Evolutionary conservation across 768 basidiomycete species (phyloP), one percentile per base, ranked within the genome.

Genomic region (Hemileccinum rubropunctum): DNA sequence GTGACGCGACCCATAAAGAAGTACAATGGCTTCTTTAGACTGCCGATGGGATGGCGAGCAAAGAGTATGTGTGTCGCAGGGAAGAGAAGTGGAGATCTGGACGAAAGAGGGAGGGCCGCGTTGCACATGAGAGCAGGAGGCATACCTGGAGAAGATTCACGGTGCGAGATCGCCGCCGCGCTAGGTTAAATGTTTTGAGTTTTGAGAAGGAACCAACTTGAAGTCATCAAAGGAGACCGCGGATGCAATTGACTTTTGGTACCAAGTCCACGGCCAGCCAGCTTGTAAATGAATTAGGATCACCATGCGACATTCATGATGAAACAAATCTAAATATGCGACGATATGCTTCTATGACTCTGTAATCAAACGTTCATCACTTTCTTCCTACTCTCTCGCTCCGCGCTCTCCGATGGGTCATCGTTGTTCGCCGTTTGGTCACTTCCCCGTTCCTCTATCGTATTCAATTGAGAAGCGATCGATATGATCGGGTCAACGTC

Each of bases 351-450:
- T 70, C 69, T 69, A 70, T 61, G 50, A 51, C 40, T 46, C 49
- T 56, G 58, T 63, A 66, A 52, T 67, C 66, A 74, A 43, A 67
- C 68, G n/a, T n/a, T n/a, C 42, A 77, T 79, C 49, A 81, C 80
- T 65, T 74, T 79, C 64, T 64, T 66, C 71, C 75, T 81, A 59
- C 71, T 67, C 48, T 73, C 70, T 57, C 64, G 68, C 57, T 76
- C 74, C 60, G 65, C 65, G 58, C 74, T 78, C 50, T 74, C 62
- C 57, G 65, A 72, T 53, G 61, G 52, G 54, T 70, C 63, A 55
- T 58, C 60, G 26, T 57, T 65, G 51, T 65, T 63, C 53, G 57
- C 51, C 51, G 62, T 57, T 50, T 63, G 59, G 42, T 44, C 56
- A 40, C 43, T 36, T 42, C 50, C 51, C 42, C 42, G 48, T 33